Conservation (phyloP, 176 grass and related monocot genomes). For the Aegilops speltoides region DNA sequence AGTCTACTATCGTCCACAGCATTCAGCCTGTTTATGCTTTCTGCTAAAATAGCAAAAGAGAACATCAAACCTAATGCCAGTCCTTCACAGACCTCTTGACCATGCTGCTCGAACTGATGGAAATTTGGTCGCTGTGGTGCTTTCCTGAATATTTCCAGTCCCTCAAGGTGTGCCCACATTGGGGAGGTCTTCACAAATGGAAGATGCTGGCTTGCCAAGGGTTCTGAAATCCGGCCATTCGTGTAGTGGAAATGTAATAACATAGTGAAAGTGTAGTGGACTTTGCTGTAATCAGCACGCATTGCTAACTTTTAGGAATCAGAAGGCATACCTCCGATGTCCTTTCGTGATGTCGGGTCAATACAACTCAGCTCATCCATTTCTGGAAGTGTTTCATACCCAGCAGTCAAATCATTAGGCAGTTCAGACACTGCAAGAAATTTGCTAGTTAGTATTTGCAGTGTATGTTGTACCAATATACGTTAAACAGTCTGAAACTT, state of each 20-base stretch:
- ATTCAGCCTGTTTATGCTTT: constrained; percentile 36
- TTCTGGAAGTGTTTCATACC: background rate
- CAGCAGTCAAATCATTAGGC: background rate
- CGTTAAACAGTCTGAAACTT: background rate
- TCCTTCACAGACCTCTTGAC: constrained; percentile 49
- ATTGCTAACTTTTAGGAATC: background rate
- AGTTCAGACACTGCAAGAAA: background rate
- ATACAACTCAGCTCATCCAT: background rate
- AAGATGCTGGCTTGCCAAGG: background rate
- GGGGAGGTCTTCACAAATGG: constrained; percentile 50
- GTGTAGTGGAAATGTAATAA: background rate
- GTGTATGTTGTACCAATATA: background rate
- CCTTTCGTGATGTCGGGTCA: background rate
- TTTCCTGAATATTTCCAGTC: constrained; percentile 51
- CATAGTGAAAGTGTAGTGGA: background rate
- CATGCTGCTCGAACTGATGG: constrained; percentile 27
- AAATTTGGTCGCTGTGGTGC: constrained; percentile 50
- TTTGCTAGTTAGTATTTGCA: constrained; percentile 2
- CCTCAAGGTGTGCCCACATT: constrained; percentile 46
- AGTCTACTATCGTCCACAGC: constrained; percentile 25
- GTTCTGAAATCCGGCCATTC: background rate
- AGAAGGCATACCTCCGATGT: constrained; percentile 16
- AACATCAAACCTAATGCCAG: constrained; percentile 69
- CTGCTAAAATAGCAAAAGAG: constrained; percentile 48
- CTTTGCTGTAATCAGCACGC: background rate